phyloP scores from a whole-genome alignment of 176 grass and related monocot genomes.

The Ensete glaucum region DNA sequence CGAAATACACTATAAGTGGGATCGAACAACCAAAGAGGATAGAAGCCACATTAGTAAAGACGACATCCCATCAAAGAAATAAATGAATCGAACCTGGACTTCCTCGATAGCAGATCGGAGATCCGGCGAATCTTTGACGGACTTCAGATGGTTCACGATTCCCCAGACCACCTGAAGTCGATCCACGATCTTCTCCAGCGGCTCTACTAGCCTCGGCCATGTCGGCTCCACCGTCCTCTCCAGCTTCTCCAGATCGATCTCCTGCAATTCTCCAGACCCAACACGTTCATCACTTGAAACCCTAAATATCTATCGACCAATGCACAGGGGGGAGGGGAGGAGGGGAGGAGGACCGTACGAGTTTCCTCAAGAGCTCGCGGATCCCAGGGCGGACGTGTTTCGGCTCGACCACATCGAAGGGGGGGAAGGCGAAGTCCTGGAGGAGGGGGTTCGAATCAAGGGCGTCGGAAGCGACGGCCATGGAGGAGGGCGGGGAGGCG shows the following conservation, averaged over 20 bases:
- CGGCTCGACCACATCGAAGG: slow-evolving; percentile 63
- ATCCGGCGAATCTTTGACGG: slow-evolving; percentile 74
- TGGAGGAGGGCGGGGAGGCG: not conserved
- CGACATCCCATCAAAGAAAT: not conserved
- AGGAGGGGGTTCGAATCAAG: slow-evolving; percentile 46
- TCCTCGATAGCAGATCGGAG: slow-evolving; percentile 85
- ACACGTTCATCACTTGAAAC: not conserved
- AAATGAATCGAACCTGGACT: slow-evolving; percentile 43
- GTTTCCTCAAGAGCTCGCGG: slow-evolving; percentile 50
- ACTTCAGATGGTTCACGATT: slow-evolving; percentile 77
- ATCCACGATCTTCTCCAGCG: slow-evolving; percentile 81
- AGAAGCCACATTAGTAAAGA: not conserved
- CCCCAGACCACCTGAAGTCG: slow-evolving; percentile 72
- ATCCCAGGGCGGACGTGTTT: slow-evolving; percentile 66
- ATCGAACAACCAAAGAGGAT: not conserved
- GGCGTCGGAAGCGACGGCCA: slow-evolving; percentile 2
- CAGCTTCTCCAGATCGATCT: slow-evolving; percentile 63
- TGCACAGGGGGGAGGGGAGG: not conserved
- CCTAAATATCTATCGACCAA: slow-evolving; percentile 7
- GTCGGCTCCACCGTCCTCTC: slow-evolving; percentile 72
- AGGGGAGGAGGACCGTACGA: slow-evolving; percentile 27
- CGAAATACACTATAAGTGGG: not conserved
- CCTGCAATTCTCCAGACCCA: slow-evolving; percentile 24
- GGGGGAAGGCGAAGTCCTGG: slow-evolving; percentile 60
- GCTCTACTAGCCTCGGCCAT: slow-evolving; percentile 79